Evolutionary conservation across 2,329 filamentous ascomycete species (phyloP), one percentile per base, ranked within the genome.

Genomic region (Fusarium anguioides): DNA sequence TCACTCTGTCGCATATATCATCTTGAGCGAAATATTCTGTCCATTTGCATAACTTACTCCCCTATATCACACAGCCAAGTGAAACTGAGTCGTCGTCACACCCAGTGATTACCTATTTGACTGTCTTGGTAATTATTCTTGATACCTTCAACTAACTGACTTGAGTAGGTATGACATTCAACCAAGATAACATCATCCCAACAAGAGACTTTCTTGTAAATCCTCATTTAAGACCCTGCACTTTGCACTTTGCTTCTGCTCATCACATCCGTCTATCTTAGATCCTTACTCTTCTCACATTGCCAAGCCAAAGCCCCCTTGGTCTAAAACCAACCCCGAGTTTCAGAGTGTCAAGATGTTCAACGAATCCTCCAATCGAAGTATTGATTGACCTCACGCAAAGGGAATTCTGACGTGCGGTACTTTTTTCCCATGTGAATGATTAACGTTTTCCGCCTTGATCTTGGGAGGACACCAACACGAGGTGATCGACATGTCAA

Each of bases 261-360:
- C 39, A 59, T 61, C 58, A 60, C 26, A 17, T 29, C 55, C 41
- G 51, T 59, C 18, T 62, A 63, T 51, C 53, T 52, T 40, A 33
- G 42, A 61, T 60, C 57, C 23, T 46, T 63, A 47, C 42, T 46
- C 44, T 49, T 37, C 27, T 47, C 17, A 15, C 50, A 29, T 24
- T 44, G 54, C 58, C 52, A 51, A 60, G 54, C 58, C 44, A 41
- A 56, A n/a, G 31, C 33, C 62, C 48, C 62, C 67, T 60, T 71
- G 63, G 49, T 33, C 41, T 57, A 55, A 68, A 68, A 59, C 66
- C 23, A 23, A 59, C 55, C 53, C 64, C 52, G 53, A 66, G 70
- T 72, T 72, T 72, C 70, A 72, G 70, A 72, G 26, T 23, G n/a
- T 40, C 31, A 36, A 66, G 17, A 68, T 49, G 31, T 54, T 62